These are phyloP conservation scores for Citrus maxima DNA, from an alignment of 345 rosid genomes.

Conservation along the genomic window DNA sequence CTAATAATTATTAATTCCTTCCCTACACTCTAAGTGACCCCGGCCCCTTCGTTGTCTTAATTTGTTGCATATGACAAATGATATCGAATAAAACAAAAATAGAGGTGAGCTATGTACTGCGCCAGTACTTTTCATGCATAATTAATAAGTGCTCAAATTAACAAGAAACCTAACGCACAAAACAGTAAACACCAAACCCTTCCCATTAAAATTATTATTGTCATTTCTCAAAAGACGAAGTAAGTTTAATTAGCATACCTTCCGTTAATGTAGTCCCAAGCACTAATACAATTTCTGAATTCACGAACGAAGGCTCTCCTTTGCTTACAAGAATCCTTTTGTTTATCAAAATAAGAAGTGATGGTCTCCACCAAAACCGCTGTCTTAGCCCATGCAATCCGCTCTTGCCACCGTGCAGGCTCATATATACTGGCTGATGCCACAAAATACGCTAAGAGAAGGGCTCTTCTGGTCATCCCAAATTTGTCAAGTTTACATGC, in stretches of 20 bases:
- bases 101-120: too few species aligned
- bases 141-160: too few species aligned
- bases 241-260: conserved; percentile 31
- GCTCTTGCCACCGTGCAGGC: conserved; percentile 61
- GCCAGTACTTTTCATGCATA: too few species aligned
- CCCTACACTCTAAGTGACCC: background rate
- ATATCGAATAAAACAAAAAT: too few species aligned
- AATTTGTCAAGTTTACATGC: conserved; percentile 40
- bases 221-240: too few species aligned
- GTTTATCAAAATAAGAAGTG: conserved; percentile 23
- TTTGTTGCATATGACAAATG: background rate
- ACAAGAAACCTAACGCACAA: too few species aligned
- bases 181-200: too few species aligned
- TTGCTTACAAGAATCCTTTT: conserved; percentile 22
- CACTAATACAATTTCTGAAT: conserved; percentile 29
- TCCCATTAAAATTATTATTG: too few species aligned
- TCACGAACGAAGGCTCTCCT: conserved; percentile 47
- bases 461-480: conserved; percentile 40
- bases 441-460: conserved; percentile 53
- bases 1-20: background rate
- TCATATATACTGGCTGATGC: conserved; percentile 79
- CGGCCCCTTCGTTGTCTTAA: background rate
- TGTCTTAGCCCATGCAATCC: conserved; percentile 86
- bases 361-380: conserved; percentile 47
- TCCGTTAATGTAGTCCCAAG: conserved; percentile 24